Conservation (phyloP, 768 basidiomycete genomes). For the Phylloporus sp. region DNA sequence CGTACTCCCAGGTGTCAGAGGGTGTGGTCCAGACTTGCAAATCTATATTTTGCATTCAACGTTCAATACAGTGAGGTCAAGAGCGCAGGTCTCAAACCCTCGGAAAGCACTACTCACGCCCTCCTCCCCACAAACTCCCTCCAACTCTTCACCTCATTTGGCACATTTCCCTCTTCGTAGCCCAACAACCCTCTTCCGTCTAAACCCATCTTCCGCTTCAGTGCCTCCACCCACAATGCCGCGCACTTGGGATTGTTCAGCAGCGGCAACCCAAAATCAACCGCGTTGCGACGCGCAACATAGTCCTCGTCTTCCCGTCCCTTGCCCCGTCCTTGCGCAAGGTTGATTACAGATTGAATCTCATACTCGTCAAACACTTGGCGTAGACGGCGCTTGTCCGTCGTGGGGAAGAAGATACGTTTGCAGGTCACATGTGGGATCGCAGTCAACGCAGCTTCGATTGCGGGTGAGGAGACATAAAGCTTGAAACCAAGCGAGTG, state of each 20-base stretch:
- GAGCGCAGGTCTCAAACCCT: not conserved
- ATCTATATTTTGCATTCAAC: no score
- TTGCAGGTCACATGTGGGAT: constrained; percentile 76
- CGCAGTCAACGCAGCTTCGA: constrained; percentile 78
- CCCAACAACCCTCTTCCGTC: constrained; percentile 60
- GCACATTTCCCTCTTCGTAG: constrained; percentile 86
- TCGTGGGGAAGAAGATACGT: constrained; percentile 93
- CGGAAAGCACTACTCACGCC: constrained; percentile 36
- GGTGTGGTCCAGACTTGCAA: no score
- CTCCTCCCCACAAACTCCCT: constrained; percentile 77
- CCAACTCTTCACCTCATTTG: constrained; percentile 91
- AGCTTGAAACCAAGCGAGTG: constrained; percentile 91
- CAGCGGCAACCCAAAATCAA: constrained; percentile 91
- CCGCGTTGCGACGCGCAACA: constrained; percentile 92
- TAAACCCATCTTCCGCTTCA: constrained; percentile 78
- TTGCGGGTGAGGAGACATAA: constrained; percentile 76
- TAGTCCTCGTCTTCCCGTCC: constrained; percentile 90
- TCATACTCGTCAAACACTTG: constrained; percentile 94
- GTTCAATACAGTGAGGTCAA: no score
- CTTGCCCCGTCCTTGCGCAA: constrained; percentile 73
- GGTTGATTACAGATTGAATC: constrained; percentile 92
- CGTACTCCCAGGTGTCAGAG: no score
- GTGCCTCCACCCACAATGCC: constrained; percentile 83
- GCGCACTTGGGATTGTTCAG: constrained; percentile 90
- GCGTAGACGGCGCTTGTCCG: constrained; percentile 92